Conservation (phyloP, 192 early-diverging fungal species). For the Geranomyces variabilis region DNA sequence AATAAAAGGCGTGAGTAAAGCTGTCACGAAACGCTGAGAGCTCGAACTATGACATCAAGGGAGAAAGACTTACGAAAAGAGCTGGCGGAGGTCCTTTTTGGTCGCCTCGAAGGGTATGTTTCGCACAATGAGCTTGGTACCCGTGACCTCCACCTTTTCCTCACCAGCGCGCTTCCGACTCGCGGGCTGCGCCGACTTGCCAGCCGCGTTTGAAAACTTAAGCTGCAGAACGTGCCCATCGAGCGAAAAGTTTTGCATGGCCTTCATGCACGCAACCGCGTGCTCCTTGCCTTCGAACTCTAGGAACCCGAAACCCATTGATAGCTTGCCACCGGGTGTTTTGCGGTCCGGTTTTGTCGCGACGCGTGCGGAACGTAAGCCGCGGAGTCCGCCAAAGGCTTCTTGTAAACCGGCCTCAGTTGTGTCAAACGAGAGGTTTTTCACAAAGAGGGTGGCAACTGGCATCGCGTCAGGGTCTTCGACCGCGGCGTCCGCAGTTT, state of each 20-base stretch:
- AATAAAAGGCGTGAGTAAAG: slow-evolving; percentile 5
- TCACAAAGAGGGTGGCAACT: slow-evolving; percentile 89
- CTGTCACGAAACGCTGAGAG: neutral
- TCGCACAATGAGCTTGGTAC: slow-evolving; percentile 88
- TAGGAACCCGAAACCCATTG: slow-evolving; percentile 98
- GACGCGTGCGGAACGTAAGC: slow-evolving; percentile 79
- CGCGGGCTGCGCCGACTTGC: slow-evolving; percentile 41
- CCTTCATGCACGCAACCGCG: slow-evolving; percentile 81
- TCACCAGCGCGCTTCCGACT: slow-evolving; percentile 31
- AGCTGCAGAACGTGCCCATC: slow-evolving; percentile 89
- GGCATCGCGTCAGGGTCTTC: slow-evolving; percentile 61
- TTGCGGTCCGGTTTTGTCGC: slow-evolving; percentile 87
- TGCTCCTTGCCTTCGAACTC: slow-evolving; percentile 84
- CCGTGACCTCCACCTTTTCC: slow-evolving; percentile 63
- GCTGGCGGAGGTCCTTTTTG: slow-evolving; percentile 86
- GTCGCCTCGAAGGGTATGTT: slow-evolving; percentile 98
- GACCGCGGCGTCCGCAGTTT: slow-evolving; percentile 26
- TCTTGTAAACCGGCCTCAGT: slow-evolving; percentile 76
- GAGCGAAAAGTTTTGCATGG: slow-evolving; percentile 81
- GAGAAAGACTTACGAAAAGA: slow-evolving; percentile 77
- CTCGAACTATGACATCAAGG: neutral
- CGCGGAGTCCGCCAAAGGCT: slow-evolving; percentile 75
- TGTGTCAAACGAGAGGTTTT: slow-evolving; percentile 93
- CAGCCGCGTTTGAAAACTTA: slow-evolving; percentile 82
- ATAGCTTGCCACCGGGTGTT: slow-evolving; percentile 70